phyloP scores from a whole-genome alignment of 345 rosid genomes.

The Odontarrhena argentea region DNA sequence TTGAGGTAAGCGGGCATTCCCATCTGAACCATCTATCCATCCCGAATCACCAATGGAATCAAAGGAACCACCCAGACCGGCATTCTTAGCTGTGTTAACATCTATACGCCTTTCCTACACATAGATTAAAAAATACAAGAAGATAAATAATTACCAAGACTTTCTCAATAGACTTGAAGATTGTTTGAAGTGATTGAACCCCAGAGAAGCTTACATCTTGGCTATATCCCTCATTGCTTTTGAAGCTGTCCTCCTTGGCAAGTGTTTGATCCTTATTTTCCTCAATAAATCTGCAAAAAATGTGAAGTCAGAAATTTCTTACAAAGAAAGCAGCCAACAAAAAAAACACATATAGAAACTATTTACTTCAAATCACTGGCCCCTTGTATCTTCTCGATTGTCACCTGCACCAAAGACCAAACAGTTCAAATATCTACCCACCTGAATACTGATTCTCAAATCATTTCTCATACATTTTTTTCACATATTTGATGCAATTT shows the following conservation, averaged over 20 bases:
- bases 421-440: neutral
- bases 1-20: slow-evolving; percentile 34
- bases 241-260: slow-evolving; percentile 51
- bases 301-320: slow-evolving; percentile 26
- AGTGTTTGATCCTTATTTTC: slow-evolving; percentile 51
- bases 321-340: neutral
- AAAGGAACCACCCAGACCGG: slow-evolving; percentile 43
- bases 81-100: slow-evolving; percentile 35
- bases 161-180: slow-evolving; percentile 12
- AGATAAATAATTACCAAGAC: slow-evolving; percentile 10
- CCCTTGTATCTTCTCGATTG: slow-evolving; percentile 71
- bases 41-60: slow-evolving; percentile 48
- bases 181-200: slow-evolving; percentile 34
- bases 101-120: slow-evolving; percentile 54
- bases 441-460: neutral
- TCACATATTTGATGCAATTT: neutral
- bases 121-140: neutral
- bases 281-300: slow-evolving; percentile 50
- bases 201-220: slow-evolving; percentile 52
- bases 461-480: neutral
- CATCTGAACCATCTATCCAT: slow-evolving; percentile 43
- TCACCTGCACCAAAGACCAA: slow-evolving; percentile 53
- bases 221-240: slow-evolving; percentile 51
- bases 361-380: slow-evolving; percentile 56
- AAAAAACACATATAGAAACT: neutral